Base-by-base conservation (phyloP, 495 filamentous ascomycete genomes). In the Penicillium angulare region DNA sequence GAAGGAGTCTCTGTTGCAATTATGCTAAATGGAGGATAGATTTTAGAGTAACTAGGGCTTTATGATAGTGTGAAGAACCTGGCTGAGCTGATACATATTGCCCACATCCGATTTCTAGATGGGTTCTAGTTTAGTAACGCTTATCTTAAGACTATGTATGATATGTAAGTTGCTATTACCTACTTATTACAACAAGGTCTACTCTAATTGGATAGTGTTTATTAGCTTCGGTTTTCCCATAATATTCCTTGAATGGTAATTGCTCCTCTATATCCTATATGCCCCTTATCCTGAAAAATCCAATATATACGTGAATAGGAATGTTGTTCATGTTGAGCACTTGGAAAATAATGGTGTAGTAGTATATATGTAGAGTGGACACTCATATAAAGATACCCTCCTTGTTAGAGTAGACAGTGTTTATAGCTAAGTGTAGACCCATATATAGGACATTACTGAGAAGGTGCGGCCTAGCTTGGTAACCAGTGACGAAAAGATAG, bases 381-480 rank as follows among this genome's bases (percentile, higher is more conserved):
- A 53, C 1, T 31, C 52, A 1, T 74, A 65, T 5, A 16, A 31
- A 15, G 34, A 45, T 0, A 20, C 32, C 21, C 36, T 56, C 2
- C 5, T 56, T 15, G 53, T 51, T 2, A 48, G 53, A 3, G 43
- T 48, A 6, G 53, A 56, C 13, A 48, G 53, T 8, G 43, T 56
- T n/a, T 43, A 74, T 41, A 78, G 75, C 50, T 55, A 42, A 43
- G 67, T 46, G 3, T 47, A 41, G 36, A n/a, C 36, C 16, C 12
- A 38, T 22, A 56, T 40, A 7, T 42, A 23, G 32, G 16, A 38
- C 16, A 1, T 13, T 15, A 17, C n/a, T 10, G 33, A 35, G 2
- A 7, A 5, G 26, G 26, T 29, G 26, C 26, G 12, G 26, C 26
- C 26, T 29, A 12, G 26, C 26, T 5, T 29, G 26, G 12, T 29